Conservation (phyloP, 169 alveolate species). For the Theileria orientalis region DNA sequence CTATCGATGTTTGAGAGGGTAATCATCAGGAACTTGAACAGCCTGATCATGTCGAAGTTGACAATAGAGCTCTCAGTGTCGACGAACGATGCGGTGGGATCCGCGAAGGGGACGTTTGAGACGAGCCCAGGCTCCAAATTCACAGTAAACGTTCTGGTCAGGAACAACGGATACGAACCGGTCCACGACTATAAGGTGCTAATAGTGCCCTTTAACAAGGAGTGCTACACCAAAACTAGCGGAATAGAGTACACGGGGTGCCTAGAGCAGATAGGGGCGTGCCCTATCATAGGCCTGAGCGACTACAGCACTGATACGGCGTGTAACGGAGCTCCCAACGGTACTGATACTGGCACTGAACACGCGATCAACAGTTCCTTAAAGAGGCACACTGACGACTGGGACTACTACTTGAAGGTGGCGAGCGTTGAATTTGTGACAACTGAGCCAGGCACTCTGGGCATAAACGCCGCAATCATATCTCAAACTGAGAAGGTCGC, state of each 20-base stretch:
- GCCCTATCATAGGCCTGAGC: slow-evolving; percentile 1
- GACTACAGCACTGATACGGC: neutral
- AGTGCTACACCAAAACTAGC: neutral
- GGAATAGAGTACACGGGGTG: slow-evolving; percentile 32
- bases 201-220: slow-evolving; percentile 20
- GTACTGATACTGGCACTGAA: neutral
- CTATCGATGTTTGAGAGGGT: too few relatives aligned
- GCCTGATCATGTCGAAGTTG: slow-evolving; percentile 20
- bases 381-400: neutral
- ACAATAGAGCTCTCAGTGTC: slow-evolving; percentile 15
- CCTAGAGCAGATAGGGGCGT: slow-evolving; percentile 35
- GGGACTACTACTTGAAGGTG: slow-evolving; percentile 5
- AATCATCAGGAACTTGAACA: slow-evolving; percentile 14
- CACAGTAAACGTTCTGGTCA: slow-evolving; percentile 13
- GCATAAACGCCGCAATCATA: slow-evolving; percentile 28
- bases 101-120: neutral
- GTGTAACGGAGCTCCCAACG: neutral
- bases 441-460: slow-evolving; percentile 6
- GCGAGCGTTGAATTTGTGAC: slow-evolving; percentile 12
- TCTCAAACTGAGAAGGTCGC: slow-evolving; percentile 7
- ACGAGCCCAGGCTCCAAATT: neutral
- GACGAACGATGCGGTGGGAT: neutral
- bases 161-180: slow-evolving; percentile 34
- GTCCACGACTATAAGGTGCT: slow-evolving; percentile 20
- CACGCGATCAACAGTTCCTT: neutral